Base-by-base conservation (phyloP, 768 basidiomycete species). In the Trametes sanguinea region DNA sequence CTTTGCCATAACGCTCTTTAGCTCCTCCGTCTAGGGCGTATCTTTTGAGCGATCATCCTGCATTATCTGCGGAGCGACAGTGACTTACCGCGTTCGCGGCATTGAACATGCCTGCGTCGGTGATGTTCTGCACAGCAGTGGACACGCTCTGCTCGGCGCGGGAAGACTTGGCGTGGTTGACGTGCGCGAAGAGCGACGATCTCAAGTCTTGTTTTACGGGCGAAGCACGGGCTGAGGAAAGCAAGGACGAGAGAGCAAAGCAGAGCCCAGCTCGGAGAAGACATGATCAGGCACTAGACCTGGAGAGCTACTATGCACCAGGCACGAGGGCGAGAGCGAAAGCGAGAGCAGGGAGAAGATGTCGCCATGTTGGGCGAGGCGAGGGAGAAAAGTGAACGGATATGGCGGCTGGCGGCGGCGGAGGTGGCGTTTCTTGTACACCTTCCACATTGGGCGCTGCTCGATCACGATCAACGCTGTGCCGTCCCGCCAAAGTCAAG, bases 1-100 rank as follows among this genome's bases (percentile, higher is more conserved):
- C 63, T 78, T 78, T n/a, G 47, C 42, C 16, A 68, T 40, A 17
- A 77, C 50, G 7, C 45, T 35, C 22, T 67, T 64, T 3, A 71
- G 33, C 61, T 78, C 74, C 16, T 51, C 61, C 22, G 70, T 59
- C 77, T 76, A n/a, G 4, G 0, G 13, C 10, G 1, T 13, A 1
- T 16, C 10, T 3, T 10, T 2, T 50, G 8, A 50, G 48, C 30
- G 2, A 8, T 13, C 48, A n/a, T n/a, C n/a, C n/a, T n/a, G n/a
- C n/a, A n/a, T n/a, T n/a, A n/a, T n/a, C n/a, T n/a, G n/a, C n/a
- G n/a, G n/a, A n/a, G n/a, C n/a, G n/a, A n/a, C n/a, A n/a, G n/a
- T 9, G 29, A 63, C 59, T 32, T 39, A 75, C 74, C 39, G 62
- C 69, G 40, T 55, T 51, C 11, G 62, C 65, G 0, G 71, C 43